These are phyloP conservation scores for Primulina huaijiensis DNA, from an alignment of 257 asterid genomes.

Conservation along the genomic window DNA sequence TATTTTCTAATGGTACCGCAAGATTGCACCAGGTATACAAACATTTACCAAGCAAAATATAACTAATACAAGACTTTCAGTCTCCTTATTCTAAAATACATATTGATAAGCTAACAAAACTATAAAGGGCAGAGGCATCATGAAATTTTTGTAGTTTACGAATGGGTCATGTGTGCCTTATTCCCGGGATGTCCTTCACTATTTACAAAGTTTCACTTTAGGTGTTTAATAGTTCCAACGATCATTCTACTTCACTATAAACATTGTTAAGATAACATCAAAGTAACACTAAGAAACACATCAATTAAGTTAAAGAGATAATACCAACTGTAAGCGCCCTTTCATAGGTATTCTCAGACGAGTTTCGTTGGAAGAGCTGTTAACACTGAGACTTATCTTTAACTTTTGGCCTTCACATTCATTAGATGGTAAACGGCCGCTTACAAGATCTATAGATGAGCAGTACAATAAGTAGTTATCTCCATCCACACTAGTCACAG, in stretches of 20 bases:
- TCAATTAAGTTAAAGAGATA: constrained; percentile 12
- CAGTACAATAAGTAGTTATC: constrained; percentile 63
- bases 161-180: background rate
- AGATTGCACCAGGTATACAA: background rate
- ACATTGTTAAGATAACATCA: background rate
- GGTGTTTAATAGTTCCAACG: background rate
- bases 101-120: background rate
- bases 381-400: constrained; percentile 30
- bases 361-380: constrained; percentile 38
- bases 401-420: constrained; percentile 35
- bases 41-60: background rate
- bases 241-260: background rate
- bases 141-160: background rate
- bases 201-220: background rate
- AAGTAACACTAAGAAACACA: constrained; percentile 16
- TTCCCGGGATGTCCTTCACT: background rate
- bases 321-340: constrained; percentile 83
- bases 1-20: background rate
- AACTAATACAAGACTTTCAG: background rate
- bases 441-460: constrained; percentile 60
- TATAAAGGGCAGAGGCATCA: background rate
- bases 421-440: constrained; percentile 43
- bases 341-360: constrained; percentile 71
- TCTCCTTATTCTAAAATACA: background rate
- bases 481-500: constrained; percentile 71